Conservation (phyloP, 176 grass and related monocot species). For the Triticum timopheevii region DNA sequence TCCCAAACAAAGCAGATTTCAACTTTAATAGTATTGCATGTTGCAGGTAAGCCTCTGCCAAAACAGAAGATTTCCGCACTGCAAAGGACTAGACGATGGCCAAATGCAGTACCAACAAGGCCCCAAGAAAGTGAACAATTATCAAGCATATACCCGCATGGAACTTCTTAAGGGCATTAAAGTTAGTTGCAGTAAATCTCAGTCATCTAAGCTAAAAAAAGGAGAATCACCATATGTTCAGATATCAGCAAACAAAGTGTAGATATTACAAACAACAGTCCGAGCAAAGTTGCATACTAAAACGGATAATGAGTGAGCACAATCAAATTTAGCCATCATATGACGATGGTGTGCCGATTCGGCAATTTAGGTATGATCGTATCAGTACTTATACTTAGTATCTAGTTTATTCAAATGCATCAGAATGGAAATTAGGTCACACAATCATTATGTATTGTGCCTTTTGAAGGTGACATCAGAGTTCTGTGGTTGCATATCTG, state of each 20-base stretch:
- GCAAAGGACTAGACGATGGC: not conserved
- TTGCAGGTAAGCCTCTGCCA: not conserved
- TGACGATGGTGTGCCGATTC: not conserved
- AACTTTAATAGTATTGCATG: not conserved
- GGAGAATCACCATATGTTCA: not conserved
- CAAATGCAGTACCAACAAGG: not conserved
- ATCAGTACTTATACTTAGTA: not conserved
- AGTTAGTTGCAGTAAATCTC: not conserved
- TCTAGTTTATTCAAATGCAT: slow-evolving; percentile 1
- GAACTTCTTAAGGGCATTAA: not conserved
- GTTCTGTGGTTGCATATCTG: not conserved
- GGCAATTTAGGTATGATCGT: not conserved
- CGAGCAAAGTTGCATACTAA: not conserved
- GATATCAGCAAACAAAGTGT: not conserved
- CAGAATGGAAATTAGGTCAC: not conserved
- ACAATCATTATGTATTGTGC: not conserved
- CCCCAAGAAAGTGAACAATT: not conserved
- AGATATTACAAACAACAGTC: not conserved
- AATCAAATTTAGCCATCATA: not conserved
- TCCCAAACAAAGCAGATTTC: not conserved
- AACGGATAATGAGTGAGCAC: not conserved
- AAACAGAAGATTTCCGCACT: not conserved
- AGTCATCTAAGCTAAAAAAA: not conserved
- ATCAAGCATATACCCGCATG: not conserved
- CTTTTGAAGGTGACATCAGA: slow-evolving; percentile 7